A percentile compares a stretch with the other conserved stretches of the same genome.
phyloP scores from a whole-genome alignment of 495 filamentous ascomycete genomes.

The Thermochaetoides thermophila region DNA sequence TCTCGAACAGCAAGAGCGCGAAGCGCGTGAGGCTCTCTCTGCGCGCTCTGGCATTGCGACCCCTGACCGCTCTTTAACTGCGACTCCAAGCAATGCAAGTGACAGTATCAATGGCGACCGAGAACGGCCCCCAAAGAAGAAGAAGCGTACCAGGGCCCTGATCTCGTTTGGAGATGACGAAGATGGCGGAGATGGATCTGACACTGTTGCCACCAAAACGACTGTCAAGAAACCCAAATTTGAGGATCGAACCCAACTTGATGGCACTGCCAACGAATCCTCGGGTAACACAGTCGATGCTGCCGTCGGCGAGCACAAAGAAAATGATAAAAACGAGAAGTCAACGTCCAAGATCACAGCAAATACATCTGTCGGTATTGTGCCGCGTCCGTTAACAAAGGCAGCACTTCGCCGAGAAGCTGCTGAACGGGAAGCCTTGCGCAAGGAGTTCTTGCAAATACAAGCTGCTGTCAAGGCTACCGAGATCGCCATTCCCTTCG shows the following conservation, averaged over 20 bases:
- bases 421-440: slow-evolving; percentile 62
- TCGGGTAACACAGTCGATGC: not conserved
- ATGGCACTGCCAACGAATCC: not conserved
- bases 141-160: slow-evolving; percentile 20
- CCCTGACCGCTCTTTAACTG: slow-evolving; percentile 24
- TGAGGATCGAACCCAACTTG: too few species aligned
- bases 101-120: slow-evolving; percentile 31
- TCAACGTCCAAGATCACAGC: slow-evolving; percentile 36
- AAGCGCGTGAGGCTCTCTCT: slow-evolving; percentile 49
- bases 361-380: slow-evolving; percentile 50
- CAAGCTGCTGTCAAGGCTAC: slow-evolving; percentile 82
- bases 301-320: not conserved
- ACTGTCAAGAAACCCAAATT: too few species aligned
- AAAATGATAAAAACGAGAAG: slow-evolving; percentile 1
- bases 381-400: slow-evolving; percentile 77
- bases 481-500: slow-evolving; percentile 85
- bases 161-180: slow-evolving; percentile 30
- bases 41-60: slow-evolving; percentile 25
- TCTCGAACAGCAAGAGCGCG: slow-evolving; percentile 76
- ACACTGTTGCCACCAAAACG: slow-evolving; percentile 19
- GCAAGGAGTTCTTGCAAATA: slow-evolving; percentile 69
- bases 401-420: slow-evolving; percentile 68
- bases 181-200: slow-evolving; percentile 13
- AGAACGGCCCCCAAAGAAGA: slow-evolving; percentile 25
- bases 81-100: slow-evolving; percentile 24